phyloP scores from a whole-genome alignment of 1,284 basidiomycete species.

The Termitomyces sp. region DNA sequence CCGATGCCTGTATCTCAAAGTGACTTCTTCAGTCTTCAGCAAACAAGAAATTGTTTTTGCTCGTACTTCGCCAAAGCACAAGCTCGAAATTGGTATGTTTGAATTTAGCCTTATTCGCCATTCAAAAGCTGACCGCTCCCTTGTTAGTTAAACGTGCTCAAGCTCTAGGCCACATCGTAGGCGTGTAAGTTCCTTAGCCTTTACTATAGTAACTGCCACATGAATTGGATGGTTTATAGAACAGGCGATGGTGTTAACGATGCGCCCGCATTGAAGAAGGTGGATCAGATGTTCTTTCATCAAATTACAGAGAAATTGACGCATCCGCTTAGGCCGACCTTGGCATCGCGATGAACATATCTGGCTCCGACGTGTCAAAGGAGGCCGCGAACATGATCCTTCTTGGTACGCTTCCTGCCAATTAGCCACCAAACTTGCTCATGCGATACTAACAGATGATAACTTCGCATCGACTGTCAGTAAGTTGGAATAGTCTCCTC shows the following conservation, averaged over 20 bases:
- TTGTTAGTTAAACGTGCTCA: conserved; percentile 60
- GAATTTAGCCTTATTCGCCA: neutral
- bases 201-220: neutral
- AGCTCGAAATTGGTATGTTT: conserved; percentile 60
- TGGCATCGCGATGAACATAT: conserved; percentile 73
- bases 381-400: conserved; percentile 74
- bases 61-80: conserved; percentile 66
- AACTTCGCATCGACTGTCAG: conserved; percentile 69
- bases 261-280: conserved; percentile 64
- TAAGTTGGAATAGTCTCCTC: conserved; percentile 30
- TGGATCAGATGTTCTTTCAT: conserved; percentile 10
- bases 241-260: conserved; percentile 70
- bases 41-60: conserved; percentile 71
- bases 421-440: neutral
- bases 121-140: neutral
- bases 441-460: conserved; percentile 39
- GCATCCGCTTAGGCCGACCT: conserved; percentile 45
- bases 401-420: conserved; percentile 35
- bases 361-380: conserved; percentile 68
- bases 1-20: neutral
- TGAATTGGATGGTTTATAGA: conserved; percentile 18
- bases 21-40: conserved; percentile 43
- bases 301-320: neutral
- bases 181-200: conserved; percentile 45
- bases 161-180: conserved; percentile 64